Evolutionary conservation across 106 monocot species (phyloP), one percentile per base, ranked within the genome.

Genomic region (Dioscorea zingiberensis): DNA sequence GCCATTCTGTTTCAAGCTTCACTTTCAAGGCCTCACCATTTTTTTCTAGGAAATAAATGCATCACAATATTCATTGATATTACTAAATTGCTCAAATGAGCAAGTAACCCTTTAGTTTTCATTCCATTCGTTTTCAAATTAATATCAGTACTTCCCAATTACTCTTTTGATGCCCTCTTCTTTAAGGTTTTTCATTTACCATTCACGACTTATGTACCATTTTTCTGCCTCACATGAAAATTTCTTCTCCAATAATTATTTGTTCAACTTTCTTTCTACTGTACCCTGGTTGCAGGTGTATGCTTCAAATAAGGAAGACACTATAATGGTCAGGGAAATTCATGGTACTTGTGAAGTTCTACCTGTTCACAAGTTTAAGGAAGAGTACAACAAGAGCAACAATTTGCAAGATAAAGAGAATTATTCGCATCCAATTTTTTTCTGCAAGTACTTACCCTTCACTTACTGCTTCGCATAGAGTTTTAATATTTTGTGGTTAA

Each of bases 261-360:
- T 16, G 19, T 18, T 19, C 15, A 3, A 13, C 1, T n/a, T 18
- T 2, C 19, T 18, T 51, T 51, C 13, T 2, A 0, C 4, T 18
- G 19, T 51, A 51, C 10, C 19, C 18, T 51, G 51, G 51, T 51
- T 60, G 60, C 16, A 60, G 27, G 27, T 60, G 27, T 27, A 60
- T 60, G 60, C 60, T 30, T 60, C 30, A 27, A 60, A 29, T n/a
- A 13, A 60, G 26, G 60, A 60, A 24, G 28, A 22, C 51, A 51
- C 51, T 18, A 51, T 51, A 51, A 51, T 51, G 19, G 51, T 19
- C 19, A 4, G 4, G 19, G 15, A 16, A 51, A 51, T 51, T 19
- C 15, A 13, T 51, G 51, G 51, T 19, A 16, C 51, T 19, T 51
- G 51, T 51, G 19, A 51, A 19, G 51, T 51, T 51, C 51, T 51